Base-by-base conservation (phyloP, 257 asterid genomes). In the Ligustrum vulgare region DNA sequence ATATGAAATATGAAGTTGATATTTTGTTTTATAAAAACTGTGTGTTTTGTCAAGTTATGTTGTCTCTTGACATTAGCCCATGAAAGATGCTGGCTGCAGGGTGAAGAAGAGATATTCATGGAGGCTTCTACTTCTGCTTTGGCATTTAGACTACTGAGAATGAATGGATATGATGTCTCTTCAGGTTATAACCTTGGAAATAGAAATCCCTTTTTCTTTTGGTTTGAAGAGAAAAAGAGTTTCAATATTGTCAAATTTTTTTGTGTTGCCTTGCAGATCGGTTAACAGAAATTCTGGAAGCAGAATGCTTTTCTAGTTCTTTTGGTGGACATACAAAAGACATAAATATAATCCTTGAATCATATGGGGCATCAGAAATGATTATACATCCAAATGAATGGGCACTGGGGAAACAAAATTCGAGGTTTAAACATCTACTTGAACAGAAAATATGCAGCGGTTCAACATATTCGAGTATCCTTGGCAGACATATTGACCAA, bases 71-170 rank as follows among this genome's bases (percentile, higher is more conserved):
- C 82, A 70, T 76, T 81, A 79, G 78, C 78, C 84, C 77, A 72
- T 78, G 80, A 84, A 84, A 92, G 97, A 60, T 81, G 78, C 79
- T 92, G 98, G 99, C 65, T 89, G 89, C 93, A 85, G 89, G 94
- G 90, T 71, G 79, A 81, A n/a, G 98, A 94, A 70, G 96, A 89
- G 82, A 92, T 94, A 77, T 91, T 91, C 81, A 73, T 81, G 86
- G 93, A 89, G 63, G 87, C 86, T 75, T 80, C 96, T 13, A 87
- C 96, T 72, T 92, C 96, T 88, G 90, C 96, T 32, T 71, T 91
- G 75, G 96, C 99, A 72, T 94, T 94, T 81, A 87, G 86, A 43
- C 43, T 84, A 71, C 67, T 94, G 85, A 86, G 98, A 78, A 80
- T 69, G 86, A 84, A 88, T 80, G 97, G 97, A 72, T 94, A 89